These are phyloP conservation scores for Olyra latifolia DNA, from an alignment of 176 grass and related monocot species.

Conservation along the genomic window DNA sequence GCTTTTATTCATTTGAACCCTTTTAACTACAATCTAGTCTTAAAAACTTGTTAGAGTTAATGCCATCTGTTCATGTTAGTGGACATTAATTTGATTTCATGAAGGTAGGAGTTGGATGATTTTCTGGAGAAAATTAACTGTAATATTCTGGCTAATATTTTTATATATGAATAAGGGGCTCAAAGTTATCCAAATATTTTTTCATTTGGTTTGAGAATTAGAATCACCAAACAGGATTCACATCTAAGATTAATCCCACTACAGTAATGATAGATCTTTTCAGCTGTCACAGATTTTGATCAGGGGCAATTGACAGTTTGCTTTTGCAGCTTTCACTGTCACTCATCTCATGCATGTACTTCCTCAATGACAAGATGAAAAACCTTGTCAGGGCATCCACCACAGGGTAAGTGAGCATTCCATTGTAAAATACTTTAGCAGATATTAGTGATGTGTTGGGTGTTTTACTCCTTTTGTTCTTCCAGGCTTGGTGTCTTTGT, in stretches of 20 bases:
- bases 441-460: background rate
- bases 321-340: constrained; percentile 72
- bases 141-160: background rate
- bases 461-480: constrained; percentile 26
- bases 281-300: background rate
- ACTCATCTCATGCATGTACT: constrained; percentile 73
- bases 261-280: background rate
- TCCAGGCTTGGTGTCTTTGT: constrained; percentile 77
- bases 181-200: background rate
- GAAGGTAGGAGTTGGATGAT: background rate
- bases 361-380: constrained; percentile 98
- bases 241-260: background rate
- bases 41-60: background rate
- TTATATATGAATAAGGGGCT: background rate
- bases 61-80: background rate
- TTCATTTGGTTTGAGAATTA: background rate
- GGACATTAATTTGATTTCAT: background rate
- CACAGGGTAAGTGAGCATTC: constrained; percentile 69
- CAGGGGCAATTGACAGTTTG: background rate
- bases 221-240: background rate
- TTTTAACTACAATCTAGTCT: background rate
- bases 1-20: background rate
- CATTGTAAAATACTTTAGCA: background rate
- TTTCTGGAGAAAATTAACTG: background rate
- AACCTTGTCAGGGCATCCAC: constrained; percentile 60